Evolutionary conservation across 306 rosid species (phyloP), one percentile per base, ranked within the genome.

Genomic region (Vigna hirtella): DNA sequence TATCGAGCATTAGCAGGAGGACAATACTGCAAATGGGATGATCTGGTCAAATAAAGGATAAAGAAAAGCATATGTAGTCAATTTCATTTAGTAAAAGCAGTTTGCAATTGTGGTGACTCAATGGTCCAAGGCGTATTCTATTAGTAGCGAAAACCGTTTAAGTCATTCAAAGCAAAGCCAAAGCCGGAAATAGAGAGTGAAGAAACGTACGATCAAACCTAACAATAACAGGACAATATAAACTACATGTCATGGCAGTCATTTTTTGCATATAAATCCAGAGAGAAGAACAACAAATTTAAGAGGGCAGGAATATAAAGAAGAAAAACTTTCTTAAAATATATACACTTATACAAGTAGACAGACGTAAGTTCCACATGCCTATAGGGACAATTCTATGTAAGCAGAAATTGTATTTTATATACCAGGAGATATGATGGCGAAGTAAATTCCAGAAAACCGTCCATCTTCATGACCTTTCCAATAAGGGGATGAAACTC

Each of bases 1-100:
- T 91, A 95, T 81, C 93, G 97, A 72, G 98, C 96, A 73, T 85
- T 95, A 83, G 99, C 99, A 10, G 99, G 99, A 24, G 99, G 99
- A 38, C 99, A 93, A 68, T 95, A 91, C 85, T 95, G 97, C 98
- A 95, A 87, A 87, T 95, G 98, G 91, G 99, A 95, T 56, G 97
- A 95, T 78, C 85, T 93, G 72, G 58, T 88, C 53, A 89, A 88
- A 91, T 95, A 85, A 91, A 69, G 72, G 22, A 52, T 32, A 15
- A 40, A 53, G 30, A 24, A 48, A 71, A 57, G 74, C 75, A 79
- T 28, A 17, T 73, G 64, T 34, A 48, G 69, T 79, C 43, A 72
- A 70, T 62, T 56, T 73, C 74, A 73, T 64, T 68, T 69, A 69
- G 74, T 32, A 69, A 81, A 83, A 73, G 75, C 70, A 81, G 82